phyloP scores from a whole-genome alignment of 164 flowering plant genomes.

The Akebia trifoliata region DNA sequence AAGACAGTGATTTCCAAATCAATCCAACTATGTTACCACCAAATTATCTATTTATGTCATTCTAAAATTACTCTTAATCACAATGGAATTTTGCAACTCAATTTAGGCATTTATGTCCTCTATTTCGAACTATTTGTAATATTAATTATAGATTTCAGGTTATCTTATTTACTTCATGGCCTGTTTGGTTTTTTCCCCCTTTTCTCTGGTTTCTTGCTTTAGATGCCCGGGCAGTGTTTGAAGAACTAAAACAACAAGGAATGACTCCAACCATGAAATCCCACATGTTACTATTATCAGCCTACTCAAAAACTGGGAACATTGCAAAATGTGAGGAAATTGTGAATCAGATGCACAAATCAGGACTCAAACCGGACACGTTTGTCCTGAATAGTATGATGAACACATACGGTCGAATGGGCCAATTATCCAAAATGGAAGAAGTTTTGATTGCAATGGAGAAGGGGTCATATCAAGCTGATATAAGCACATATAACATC shows the following conservation, averaged over 20 bases:
- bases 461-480: constrained; percentile 42
- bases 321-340: constrained; percentile 70
- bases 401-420: constrained; percentile 65
- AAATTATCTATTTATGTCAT: no score
- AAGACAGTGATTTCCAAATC: no score
- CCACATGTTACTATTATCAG: constrained; percentile 77
- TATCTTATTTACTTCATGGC: no score
- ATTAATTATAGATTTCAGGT: no score
- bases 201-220: no score
- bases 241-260: constrained; percentile 62
- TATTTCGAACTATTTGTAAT: no score
- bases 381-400: constrained; percentile 77
- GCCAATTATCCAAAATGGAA: constrained; percentile 81
- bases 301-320: constrained; percentile 57
- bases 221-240: constrained; percentile 72
- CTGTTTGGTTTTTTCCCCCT: no score
- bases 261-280: constrained; percentile 88
- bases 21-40: no score
- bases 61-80: no score
- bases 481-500: constrained; percentile 84
- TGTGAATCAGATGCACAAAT: constrained; percentile 56
- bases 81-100: no score
- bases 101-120: no score
- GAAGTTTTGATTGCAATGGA: constrained; percentile 55
- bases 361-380: constrained; percentile 74